A percentile compares a stretch with the other conserved stretches of the same genome.
Conservation (phyloP, 2,329 filamentous ascomycete genomes). For the Periconia digitata region DNA sequence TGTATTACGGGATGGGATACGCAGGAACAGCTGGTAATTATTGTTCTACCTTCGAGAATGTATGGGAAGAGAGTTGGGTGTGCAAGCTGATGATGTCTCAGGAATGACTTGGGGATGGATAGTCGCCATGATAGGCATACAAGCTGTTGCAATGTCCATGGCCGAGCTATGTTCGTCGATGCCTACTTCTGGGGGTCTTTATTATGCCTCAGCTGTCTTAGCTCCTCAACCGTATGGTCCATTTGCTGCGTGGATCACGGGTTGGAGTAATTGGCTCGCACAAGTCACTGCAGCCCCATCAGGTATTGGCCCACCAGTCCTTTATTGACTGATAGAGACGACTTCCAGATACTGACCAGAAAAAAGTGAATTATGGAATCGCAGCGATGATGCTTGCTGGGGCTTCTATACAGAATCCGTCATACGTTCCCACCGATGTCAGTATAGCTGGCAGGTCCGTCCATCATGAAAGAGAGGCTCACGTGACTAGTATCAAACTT, state of each 20-base stretch:
- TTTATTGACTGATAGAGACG: no score
- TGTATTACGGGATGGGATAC: conserved; percentile 68
- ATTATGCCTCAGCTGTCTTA: conserved; percentile 72
- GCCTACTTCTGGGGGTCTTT: conserved; percentile 71
- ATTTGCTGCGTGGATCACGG: conserved; percentile 67
- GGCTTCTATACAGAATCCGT: conserved; percentile 66
- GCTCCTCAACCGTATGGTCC: conserved; percentile 67
- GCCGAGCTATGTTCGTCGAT: conserved; percentile 73
- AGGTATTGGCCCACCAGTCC: no score
- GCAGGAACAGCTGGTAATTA: conserved; percentile 43
- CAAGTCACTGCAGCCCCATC: conserved; percentile 68
- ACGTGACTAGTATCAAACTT: conserved; percentile 74
- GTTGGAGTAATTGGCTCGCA: conserved; percentile 71
- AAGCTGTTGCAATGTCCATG: conserved; percentile 66
- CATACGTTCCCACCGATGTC: conserved; percentile 63
- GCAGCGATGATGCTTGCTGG: conserved; percentile 72
- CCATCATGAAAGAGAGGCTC: no score
- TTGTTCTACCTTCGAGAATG: background rate
- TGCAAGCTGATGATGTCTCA: conserved; percentile 14
- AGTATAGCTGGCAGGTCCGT: no score
- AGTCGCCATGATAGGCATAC: conserved; percentile 70
- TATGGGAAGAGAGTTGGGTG: background rate
- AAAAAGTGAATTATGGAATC: conserved; percentile 63
- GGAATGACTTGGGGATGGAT: conserved; percentile 79
- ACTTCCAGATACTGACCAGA: no score